Evolutionary conservation across 345 rosid genomes (phyloP), one percentile per base, ranked within the genome.

Genomic region (Kandelia obovata): DNA sequence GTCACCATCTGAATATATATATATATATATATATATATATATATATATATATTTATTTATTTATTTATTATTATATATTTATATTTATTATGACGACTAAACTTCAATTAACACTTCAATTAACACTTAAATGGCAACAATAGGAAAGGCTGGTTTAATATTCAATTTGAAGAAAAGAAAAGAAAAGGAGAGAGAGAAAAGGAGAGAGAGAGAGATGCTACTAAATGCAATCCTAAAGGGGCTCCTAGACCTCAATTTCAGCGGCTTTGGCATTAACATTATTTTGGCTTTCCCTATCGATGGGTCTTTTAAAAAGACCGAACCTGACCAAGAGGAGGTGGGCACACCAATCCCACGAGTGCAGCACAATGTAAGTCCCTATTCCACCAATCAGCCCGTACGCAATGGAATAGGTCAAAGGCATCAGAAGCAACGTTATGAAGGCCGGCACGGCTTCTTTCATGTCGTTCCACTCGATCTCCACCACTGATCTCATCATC

Each of bases 401-500:
- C 5, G 99, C 99, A 2, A 95, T 84, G 7, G 99, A 95, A 73
- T 92, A 92, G 1, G 93, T 89, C 78, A 95, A 52, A 6, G 99
- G 97, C 96, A 83, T 89, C 75, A 91, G 20, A 23, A 95, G 81
- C 81, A 95, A 57, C 7, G 99, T 95, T 55, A 92, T 65, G 16
- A 95, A 95, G 1, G 89, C 96, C 13, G 99, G 97, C 55, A 95
- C 89, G 2, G 99, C 99, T 43, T 91, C 77, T 67, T 82, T 85
- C 99, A 95, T 95, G 59, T 92, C 97, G 27, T 75, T 72, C 99
- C 99, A 95, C 8, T 95, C 82, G 2, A 95, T 84, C 72, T 95
- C 99, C 79, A 77, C 88, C 81, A 92, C 96, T 3, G 97, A 70
- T 70, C 79, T 86, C 99, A 95, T 95, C 99, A 95, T 95, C 87